Evolutionary conservation across 768 basidiomycete genomes (phyloP).

Genomic region (Rhodotorula toruloides): DNA sequence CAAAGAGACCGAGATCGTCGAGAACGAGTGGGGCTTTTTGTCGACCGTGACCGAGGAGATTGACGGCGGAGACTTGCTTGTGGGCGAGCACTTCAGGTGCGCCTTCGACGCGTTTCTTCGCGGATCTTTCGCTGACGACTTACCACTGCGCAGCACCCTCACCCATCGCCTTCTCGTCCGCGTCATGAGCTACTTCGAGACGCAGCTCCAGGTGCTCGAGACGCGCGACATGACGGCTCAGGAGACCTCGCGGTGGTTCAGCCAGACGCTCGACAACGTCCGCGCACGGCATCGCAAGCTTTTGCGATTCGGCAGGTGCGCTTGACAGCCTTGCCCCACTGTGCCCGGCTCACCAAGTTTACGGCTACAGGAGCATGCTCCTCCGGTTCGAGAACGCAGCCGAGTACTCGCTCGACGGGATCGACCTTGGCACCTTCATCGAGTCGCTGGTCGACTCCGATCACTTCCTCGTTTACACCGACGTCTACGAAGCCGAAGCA

Average conservation of each 20-base stretch:
- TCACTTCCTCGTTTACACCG: constrained; percentile 90
- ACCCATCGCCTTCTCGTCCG: constrained; percentile 89
- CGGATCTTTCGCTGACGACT: not conserved
- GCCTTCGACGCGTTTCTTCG: constrained; percentile 39
- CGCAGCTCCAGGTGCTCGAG: constrained; percentile 64
- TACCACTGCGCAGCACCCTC: constrained; percentile 58
- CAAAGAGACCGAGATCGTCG: constrained; percentile 96
- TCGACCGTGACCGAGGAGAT: constrained; percentile 85
- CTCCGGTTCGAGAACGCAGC: constrained; percentile 90
- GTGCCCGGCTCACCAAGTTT: constrained; percentile 53
- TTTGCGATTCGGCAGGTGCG: constrained; percentile 72
- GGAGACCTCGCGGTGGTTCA: constrained; percentile 81
- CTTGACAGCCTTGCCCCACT: constrained; percentile 18
- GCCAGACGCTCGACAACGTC: constrained; percentile 87
- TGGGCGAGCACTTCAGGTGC: constrained; percentile 93
- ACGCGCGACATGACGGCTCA: constrained; percentile 62
- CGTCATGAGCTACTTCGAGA: constrained; percentile 89
- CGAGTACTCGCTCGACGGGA: constrained; percentile 73
- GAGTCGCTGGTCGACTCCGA: constrained; percentile 70
- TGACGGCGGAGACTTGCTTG: constrained; percentile 76
- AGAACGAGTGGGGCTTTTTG: constrained; percentile 92
- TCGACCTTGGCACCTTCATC: constrained; percentile 73
- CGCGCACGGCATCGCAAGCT: constrained; percentile 86
- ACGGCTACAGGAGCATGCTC: constrained; percentile 49
- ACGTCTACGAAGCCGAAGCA: constrained; percentile 77